Conservation (phyloP, 495 filamentous ascomycete species). For the Cairneyella variabilis region DNA sequence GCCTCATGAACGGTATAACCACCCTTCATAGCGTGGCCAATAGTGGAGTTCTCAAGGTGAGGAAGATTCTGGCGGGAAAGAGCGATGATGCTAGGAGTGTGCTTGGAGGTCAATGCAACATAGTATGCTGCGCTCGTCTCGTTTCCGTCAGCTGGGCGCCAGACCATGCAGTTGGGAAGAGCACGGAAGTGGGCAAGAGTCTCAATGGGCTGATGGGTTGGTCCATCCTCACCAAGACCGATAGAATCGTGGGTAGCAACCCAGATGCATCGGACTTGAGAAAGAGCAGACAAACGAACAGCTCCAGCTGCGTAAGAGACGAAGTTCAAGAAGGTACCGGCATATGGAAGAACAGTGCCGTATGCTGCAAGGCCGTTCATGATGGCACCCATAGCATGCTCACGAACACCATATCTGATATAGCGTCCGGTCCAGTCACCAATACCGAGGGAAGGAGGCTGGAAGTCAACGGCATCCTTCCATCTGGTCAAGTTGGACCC, state of each 20-base stretch:
- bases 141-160: constrained; percentile 98
- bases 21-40: constrained; percentile 87
- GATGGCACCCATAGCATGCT: constrained; percentile 96
- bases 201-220: constrained; percentile 99
- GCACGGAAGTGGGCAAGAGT: constrained; percentile 99
- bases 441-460: constrained; percentile 79
- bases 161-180: constrained; percentile 99
- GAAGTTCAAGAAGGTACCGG: constrained; percentile 99
- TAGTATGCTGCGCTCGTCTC: constrained; percentile 99
- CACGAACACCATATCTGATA: constrained; percentile 94
- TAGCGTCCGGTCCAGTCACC: constrained; percentile 91
- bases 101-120: constrained; percentile 82
- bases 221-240: constrained; percentile 97
- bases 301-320: constrained; percentile 97
- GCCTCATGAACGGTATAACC: constrained; percentile 87
- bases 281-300: constrained; percentile 88
- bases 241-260: constrained; percentile 99
- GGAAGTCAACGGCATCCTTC: constrained; percentile 97
- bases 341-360: constrained; percentile 89
- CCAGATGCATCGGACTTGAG: constrained; percentile 89
- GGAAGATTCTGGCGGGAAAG: constrained; percentile 98
- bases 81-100: constrained; percentile 88
- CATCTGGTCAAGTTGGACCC: constrained; percentile 97
- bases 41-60: constrained; percentile 87
- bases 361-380: constrained; percentile 98